Evolutionary conservation across 768 basidiomycete genomes (phyloP).

Genomic region (Amyloporia xantha): DNA sequence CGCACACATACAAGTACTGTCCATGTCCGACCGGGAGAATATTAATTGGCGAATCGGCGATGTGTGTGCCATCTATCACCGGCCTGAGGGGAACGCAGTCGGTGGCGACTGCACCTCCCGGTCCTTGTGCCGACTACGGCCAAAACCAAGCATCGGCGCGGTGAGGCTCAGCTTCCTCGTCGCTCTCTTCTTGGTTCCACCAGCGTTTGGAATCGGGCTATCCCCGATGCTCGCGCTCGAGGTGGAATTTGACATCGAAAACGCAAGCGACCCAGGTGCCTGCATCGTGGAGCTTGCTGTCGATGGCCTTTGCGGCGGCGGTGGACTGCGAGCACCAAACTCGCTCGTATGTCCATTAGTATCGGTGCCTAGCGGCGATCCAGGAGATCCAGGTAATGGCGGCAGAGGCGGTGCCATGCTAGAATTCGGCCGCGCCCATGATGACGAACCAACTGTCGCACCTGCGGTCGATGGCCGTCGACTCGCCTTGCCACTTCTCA

Average conservation of each 20-base stretch:
- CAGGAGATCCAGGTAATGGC: slow-evolving; percentile 17
- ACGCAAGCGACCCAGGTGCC: not conserved
- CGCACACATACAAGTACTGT: not conserved
- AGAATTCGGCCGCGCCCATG: slow-evolving; percentile 8
- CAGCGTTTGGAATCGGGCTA: not conserved
- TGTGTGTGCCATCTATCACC: slow-evolving; percentile 5
- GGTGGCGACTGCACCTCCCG: slow-evolving; percentile 5
- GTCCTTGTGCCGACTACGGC: slow-evolving; percentile 45
- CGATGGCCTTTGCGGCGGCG: slow-evolving; percentile 2
- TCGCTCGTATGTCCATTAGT: not conserved
- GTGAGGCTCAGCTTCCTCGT: slow-evolving; percentile 66
- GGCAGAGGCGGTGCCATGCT: slow-evolving; percentile 12
- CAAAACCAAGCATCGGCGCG: slow-evolving; percentile 48
- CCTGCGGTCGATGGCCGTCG: slow-evolving; percentile 36
- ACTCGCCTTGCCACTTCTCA: slow-evolving; percentile 6
- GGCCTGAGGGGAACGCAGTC: slow-evolving; percentile 5
- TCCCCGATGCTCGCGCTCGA: slow-evolving; percentile 3
- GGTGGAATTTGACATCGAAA: slow-evolving; percentile 11
- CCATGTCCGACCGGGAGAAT: too few species aligned
- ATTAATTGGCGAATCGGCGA: too few species aligned
- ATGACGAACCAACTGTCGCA: slow-evolving; percentile 14
- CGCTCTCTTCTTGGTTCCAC: slow-evolving; percentile 28
- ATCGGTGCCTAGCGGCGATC: not conserved
- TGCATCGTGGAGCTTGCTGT: not conserved
- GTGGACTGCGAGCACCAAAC: slow-evolving; percentile 6